A percentile compares a stretch with the other conserved stretches of the same genome.
These are phyloP conservation scores for Aspergillus sp. DNA, from an alignment of 2,329 filamentous ascomycete species.

Conservation along the genomic window DNA sequence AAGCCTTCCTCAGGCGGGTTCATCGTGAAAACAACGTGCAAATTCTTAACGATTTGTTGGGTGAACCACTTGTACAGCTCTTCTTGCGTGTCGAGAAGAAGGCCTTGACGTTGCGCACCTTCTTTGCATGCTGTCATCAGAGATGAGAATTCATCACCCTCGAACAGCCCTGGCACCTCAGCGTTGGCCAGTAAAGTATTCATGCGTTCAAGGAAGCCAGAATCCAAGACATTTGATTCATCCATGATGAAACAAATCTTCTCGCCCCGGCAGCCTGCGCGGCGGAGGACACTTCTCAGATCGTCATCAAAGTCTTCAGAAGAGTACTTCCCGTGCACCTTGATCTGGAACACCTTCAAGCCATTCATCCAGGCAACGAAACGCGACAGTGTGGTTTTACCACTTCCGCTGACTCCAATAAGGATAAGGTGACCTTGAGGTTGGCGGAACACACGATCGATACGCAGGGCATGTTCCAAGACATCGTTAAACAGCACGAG, in stretches of 20 bases:
- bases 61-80: slow-evolving; percentile 99
- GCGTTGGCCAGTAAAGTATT: slow-evolving; percentile 98
- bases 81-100: slow-evolving; percentile 94
- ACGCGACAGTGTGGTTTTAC: slow-evolving; percentile 95
- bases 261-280: slow-evolving; percentile 95
- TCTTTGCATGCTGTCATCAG: slow-evolving; percentile 99
- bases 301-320: slow-evolving; percentile 99
- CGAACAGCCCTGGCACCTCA: slow-evolving; percentile 97
- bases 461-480: slow-evolving; percentile 93
- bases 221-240: slow-evolving; percentile 96
- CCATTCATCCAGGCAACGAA: slow-evolving; percentile 99
- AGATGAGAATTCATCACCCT: slow-evolving; percentile 98
- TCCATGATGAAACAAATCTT: slow-evolving; percentile 99
- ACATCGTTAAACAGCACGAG: slow-evolving; percentile 99
- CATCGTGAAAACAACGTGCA: slow-evolving; percentile 99
- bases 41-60: slow-evolving; percentile 96
- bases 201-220: slow-evolving; percentile 98
- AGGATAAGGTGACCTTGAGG: slow-evolving; percentile 97
- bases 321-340: slow-evolving; percentile 98
- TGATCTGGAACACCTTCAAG: slow-evolving; percentile 98
- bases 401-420: slow-evolving; percentile 96
- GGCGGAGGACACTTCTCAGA: slow-evolving; percentile 84
- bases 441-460: slow-evolving; percentile 97
- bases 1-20: slow-evolving; percentile 95
- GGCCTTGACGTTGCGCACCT: slow-evolving; percentile 90